These are phyloP conservation scores for Euphorbia schlechtendalii DNA, from an alignment of 441 rosid genomes.

Conservation along the genomic window DNA sequence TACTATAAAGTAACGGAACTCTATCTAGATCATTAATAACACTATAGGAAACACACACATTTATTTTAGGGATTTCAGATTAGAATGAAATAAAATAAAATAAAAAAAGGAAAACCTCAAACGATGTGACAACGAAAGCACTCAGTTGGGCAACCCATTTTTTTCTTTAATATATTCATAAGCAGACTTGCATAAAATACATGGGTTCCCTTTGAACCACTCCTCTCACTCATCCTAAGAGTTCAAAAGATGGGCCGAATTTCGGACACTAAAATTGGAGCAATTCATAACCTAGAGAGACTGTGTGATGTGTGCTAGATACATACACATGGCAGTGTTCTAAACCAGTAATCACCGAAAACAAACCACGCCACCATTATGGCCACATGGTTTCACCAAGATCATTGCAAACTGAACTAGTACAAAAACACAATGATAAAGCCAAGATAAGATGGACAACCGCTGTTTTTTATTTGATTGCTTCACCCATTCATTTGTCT, in stretches of 20 bases:
- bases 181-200: not conserved
- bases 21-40: not conserved
- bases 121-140: not conserved
- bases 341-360: not conserved
- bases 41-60: not conserved
- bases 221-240: not conserved
- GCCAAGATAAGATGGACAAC: not conserved
- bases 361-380: too few relatives aligned
- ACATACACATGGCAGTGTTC: not conserved
- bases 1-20: not conserved
- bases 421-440: not conserved
- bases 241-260: not conserved
- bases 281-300: not conserved
- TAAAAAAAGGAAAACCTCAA: not conserved
- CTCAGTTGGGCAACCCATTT: not conserved
- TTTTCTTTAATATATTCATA: not conserved
- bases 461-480: not conserved
- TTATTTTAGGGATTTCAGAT: not conserved
- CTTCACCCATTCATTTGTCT: constrained; percentile 8
- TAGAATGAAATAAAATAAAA: not conserved
- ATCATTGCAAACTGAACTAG: not conserved
- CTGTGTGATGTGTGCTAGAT: not conserved
- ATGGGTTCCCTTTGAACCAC: too few relatives aligned
- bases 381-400: not conserved
- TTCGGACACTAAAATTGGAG: not conserved